Evolutionary conservation across 768 basidiomycete genomes (phyloP).

Genomic region (Termitomyces bulborhizus): DNA sequence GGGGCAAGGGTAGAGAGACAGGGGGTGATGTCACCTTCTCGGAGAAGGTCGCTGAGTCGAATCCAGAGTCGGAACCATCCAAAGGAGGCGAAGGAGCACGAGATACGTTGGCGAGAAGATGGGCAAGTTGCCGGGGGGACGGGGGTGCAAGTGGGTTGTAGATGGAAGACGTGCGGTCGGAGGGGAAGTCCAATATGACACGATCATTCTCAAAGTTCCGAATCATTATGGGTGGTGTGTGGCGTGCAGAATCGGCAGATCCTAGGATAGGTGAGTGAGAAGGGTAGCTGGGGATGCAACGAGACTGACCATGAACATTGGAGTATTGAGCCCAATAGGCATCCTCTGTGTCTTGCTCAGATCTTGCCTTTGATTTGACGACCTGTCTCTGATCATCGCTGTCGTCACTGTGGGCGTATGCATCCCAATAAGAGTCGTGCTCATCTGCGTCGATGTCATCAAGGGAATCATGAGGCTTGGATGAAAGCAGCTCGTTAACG

Average conservation of each 20-base stretch:
- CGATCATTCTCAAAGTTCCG: slow-evolving; percentile 23
- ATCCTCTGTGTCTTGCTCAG: slow-evolving; percentile 36
- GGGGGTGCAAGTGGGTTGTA: slow-evolving; percentile 37
- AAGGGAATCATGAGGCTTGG: slow-evolving; percentile 25
- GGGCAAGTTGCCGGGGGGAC: slow-evolving; percentile 33
- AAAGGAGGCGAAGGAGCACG: slow-evolving; percentile 18
- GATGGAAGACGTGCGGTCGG: slow-evolving; percentile 18
- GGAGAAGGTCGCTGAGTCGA: slow-evolving; percentile 16
- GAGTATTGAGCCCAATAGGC: slow-evolving; percentile 77
- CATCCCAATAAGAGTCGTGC: slow-evolving; percentile 64
- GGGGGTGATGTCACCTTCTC: slow-evolving; percentile 6
- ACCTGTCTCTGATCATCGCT: slow-evolving; percentile 15
- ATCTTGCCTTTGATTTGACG: slow-evolving; percentile 13
- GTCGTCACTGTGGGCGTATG: slow-evolving; percentile 42
- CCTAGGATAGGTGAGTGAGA: slow-evolving; percentile 31
- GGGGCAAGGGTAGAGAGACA: slow-evolving; percentile 6
- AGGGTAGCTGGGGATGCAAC: neutral
- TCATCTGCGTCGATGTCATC: slow-evolving; percentile 28
- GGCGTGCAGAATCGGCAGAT: slow-evolving; percentile 65
- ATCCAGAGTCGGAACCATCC: slow-evolving; percentile 18
- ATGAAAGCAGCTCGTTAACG: slow-evolving; percentile 22
- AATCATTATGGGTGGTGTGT: slow-evolving; percentile 37
- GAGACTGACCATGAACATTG: slow-evolving; percentile 53
- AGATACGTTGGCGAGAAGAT: slow-evolving; percentile 32
- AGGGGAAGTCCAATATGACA: slow-evolving; percentile 26